These are phyloP conservation scores for Rhizopus arrhizus DNA, from an alignment of 371 early-diverging fungal genomes.

Conservation along the genomic window DNA sequence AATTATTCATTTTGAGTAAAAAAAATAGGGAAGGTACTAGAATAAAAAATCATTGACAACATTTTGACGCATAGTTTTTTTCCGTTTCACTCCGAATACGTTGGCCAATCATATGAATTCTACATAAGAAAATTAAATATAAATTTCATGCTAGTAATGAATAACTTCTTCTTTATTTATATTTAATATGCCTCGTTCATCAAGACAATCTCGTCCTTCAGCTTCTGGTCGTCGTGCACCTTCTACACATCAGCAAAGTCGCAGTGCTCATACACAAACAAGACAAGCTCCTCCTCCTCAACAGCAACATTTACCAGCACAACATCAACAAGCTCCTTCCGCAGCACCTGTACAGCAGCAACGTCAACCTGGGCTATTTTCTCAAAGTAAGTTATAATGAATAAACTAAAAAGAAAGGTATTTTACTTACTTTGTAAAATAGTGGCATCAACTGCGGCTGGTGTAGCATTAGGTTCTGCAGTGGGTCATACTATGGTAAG, in stretches of 20 bases:
- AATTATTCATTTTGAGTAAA: neutral
- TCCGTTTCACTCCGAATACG: neutral
- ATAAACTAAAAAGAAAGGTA: neutral
- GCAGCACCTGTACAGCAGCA: slow-evolving; percentile 41
- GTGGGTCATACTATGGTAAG: slow-evolving; percentile 66
- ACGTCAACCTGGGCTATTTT: slow-evolving; percentile 75
- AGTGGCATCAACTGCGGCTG: slow-evolving; percentile 90
- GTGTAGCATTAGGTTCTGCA: slow-evolving; percentile 90
- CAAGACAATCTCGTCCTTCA: slow-evolving; percentile 48
- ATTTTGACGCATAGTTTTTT: slow-evolving; percentile 5
- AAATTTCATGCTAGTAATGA: neutral
- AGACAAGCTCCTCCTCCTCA: slow-evolving; percentile 64
- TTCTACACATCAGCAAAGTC: slow-evolving; percentile 59
- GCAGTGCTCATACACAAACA: slow-evolving; percentile 69
- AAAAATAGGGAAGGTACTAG: neutral
- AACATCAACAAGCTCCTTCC: slow-evolving; percentile 40
- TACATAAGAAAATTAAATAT: too few relatives aligned
- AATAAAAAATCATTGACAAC: neutral
- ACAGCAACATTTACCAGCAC: slow-evolving; percentile 31
- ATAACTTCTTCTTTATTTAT: slow-evolving; percentile 1
- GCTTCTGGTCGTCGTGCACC: slow-evolving; percentile 56
- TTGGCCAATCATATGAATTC: neutral
- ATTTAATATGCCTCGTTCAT: slow-evolving; percentile 23
- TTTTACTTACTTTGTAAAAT: slow-evolving; percentile 1
- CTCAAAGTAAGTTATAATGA: slow-evolving; percentile 52